phyloP scores from a whole-genome alignment of 768 basidiomycete genomes.

The Galerina sulciceps region DNA sequence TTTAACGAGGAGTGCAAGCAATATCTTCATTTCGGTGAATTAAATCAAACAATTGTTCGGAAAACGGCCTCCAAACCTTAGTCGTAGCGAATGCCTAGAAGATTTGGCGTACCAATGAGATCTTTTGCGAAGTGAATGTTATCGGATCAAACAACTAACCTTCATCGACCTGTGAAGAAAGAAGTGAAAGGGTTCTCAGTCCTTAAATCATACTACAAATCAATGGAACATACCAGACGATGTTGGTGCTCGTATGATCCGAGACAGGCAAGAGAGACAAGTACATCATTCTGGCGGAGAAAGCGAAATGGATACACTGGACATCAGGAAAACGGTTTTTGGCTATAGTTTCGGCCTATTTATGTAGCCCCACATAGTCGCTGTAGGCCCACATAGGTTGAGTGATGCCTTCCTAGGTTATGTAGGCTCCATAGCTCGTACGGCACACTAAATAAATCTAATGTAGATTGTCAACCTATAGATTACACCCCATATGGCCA shows the following conservation, averaged over 20 bases:
- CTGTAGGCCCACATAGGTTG: too few species aligned
- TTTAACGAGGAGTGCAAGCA: constrained; percentile 1
- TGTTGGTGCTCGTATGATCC: not conserved
- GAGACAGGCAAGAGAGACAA: not conserved
- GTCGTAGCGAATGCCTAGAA: not conserved
- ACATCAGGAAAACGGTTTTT: not conserved
- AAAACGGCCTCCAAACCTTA: not conserved
- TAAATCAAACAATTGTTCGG: not conserved
- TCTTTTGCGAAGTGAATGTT: too few species aligned
- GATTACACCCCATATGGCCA: too few species aligned
- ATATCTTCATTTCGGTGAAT: not conserved
- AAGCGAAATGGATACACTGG: not conserved
- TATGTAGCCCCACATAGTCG: too few species aligned
- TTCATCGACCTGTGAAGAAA: not conserved
- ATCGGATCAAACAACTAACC: not conserved
- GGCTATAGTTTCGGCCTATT: too few species aligned
- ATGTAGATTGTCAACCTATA: too few species aligned
- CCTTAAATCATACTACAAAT: too few species aligned
- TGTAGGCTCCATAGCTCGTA: too few species aligned
- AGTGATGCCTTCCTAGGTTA: too few species aligned
- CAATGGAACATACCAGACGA: not conserved
- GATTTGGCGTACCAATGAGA: too few species aligned
- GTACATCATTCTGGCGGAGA: constrained; percentile 1
- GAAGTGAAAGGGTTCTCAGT: too few species aligned
- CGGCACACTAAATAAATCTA: too few species aligned